Conservation (phyloP, 1,139 yeast genomes). For the Pichia sp. region DNA sequence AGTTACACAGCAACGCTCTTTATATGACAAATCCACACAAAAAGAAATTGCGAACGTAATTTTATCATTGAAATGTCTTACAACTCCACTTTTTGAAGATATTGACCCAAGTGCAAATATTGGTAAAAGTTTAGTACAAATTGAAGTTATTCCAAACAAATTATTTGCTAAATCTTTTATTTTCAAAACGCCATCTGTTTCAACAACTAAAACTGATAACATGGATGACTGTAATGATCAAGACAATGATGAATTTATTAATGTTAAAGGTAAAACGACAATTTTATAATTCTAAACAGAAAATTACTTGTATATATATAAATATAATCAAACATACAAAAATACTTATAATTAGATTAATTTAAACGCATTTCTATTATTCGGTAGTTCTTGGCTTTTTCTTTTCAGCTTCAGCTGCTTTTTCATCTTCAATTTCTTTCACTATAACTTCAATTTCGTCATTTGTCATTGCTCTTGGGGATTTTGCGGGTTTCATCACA, state of each 20-base stretch:
- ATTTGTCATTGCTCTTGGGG: slow-evolving; percentile 48
- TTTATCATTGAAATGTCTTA: slow-evolving; percentile 19
- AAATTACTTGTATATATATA: not conserved
- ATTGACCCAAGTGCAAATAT: slow-evolving; percentile 24
- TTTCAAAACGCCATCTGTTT: slow-evolving; percentile 24
- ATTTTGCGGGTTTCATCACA: slow-evolving; percentile 65
- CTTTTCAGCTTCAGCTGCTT: slow-evolving; percentile 83
- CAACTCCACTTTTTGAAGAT: slow-evolving; percentile 16
- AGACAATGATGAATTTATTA: slow-evolving; percentile 25
- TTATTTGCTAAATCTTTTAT: slow-evolving; percentile 21
- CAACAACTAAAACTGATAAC: slow-evolving; percentile 11
- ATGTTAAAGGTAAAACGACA: slow-evolving; percentile 29
- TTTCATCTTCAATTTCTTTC: slow-evolving; percentile 81
- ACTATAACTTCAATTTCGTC: slow-evolving; percentile 76
- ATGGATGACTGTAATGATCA: slow-evolving; percentile 10
- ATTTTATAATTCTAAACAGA: slow-evolving; percentile 12
- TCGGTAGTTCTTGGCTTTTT: slow-evolving; percentile 49
- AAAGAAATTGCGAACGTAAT: slow-evolving; percentile 27
- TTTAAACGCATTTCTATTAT: slow-evolving; percentile 10
- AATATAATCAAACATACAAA: not conserved
- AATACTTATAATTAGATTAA: not conserved
- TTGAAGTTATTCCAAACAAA: slow-evolving; percentile 30
- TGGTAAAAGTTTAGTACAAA: slow-evolving; percentile 23
- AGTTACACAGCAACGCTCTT: slow-evolving; percentile 27
- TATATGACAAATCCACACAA: slow-evolving; percentile 24